Base-by-base conservation (phyloP, 352 stramenopile genomes). In the Globisporangium ultimum region DNA sequence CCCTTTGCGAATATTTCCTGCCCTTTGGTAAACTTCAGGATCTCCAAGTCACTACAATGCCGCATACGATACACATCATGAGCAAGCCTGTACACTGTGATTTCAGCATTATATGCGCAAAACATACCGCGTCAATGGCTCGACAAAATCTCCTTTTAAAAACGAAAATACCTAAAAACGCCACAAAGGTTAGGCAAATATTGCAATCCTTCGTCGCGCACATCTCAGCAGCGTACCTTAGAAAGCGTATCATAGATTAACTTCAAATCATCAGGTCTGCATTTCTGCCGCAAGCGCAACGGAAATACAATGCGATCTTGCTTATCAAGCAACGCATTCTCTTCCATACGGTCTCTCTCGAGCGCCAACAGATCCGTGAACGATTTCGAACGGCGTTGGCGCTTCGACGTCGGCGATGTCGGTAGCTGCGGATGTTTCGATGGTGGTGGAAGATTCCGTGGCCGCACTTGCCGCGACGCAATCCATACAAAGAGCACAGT, bases 401-500 rank as follows among this genome's bases (percentile, higher is more conserved):
- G 76, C 64, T 91, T 93, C 46, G 79, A 87, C n/a, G 71, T 88
- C 0, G 81, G 81, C 28, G 81, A 91, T 21, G 80, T 74, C 38
- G 82, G 80, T 32, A 67, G 48, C 54, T 76, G 73, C 17, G 69
- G 54, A 13, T 61, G 48, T 22, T 52, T 54, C 10, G 59, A 65
- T 45, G 72, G 66, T 2, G 66, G 54, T n/a, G 69, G 59, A 36
- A 60, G 60, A 54, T 78, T 79, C 1, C 82, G 76, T 15, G 84
- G 82, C 1, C 84, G 80, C 48, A 91, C 82, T 56, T 91, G 84
- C 12, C 84, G 78, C 20, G 84, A 93, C 22, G 83, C 79, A 32
- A 95, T 80, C 86, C 86, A 95, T 21, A 91, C 55, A 64, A 91
- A 93, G 21, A 95, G 68, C 42, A 70, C 69, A 10, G 63, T 69